A percentile compares a stretch with the other conserved stretches of the same genome.
These are phyloP conservation scores for Diaporthe velutina DNA, from an alignment of 2,329 filamentous ascomycete genomes.

Conservation along the genomic window DNA sequence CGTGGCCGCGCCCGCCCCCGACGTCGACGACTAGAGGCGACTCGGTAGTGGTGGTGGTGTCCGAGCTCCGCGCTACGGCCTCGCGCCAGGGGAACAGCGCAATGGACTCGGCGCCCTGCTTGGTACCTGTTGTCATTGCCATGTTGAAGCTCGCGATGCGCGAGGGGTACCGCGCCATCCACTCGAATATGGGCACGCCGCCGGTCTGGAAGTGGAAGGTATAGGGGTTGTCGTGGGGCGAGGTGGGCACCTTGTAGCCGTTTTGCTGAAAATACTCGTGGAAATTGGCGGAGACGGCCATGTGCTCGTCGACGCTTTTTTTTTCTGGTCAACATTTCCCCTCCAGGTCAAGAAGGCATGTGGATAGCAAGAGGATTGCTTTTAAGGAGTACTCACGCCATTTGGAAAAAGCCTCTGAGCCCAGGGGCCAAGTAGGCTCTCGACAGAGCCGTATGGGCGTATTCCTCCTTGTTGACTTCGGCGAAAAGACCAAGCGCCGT, in stretches of 20 bases:
- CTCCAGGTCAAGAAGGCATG: background rate
- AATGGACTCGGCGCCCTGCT: background rate
- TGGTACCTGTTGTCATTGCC: background rate
- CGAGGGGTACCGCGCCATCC: background rate
- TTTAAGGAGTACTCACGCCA: background rate
- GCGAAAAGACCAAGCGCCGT: background rate
- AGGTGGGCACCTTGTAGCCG: background rate
- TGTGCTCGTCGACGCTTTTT: background rate
- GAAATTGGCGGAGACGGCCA: constrained; percentile 1
- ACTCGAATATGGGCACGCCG: background rate
- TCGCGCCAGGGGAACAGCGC: background rate
- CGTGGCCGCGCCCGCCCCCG: background rate
- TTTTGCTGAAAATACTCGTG: background rate
- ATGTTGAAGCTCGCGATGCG: background rate
- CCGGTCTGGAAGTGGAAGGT: background rate
- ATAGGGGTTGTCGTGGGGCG: background rate
- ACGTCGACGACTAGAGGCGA: background rate
- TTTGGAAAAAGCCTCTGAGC: background rate
- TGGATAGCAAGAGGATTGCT: background rate
- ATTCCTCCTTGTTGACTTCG: background rate
- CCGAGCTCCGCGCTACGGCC: no score
- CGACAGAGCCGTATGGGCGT: background rate
- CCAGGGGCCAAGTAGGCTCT: background rate
- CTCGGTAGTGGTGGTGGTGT: background rate
- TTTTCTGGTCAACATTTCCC: no score